Conservation (phyloP, 345 rosid species). For the Aurinia saxatilis region DNA sequence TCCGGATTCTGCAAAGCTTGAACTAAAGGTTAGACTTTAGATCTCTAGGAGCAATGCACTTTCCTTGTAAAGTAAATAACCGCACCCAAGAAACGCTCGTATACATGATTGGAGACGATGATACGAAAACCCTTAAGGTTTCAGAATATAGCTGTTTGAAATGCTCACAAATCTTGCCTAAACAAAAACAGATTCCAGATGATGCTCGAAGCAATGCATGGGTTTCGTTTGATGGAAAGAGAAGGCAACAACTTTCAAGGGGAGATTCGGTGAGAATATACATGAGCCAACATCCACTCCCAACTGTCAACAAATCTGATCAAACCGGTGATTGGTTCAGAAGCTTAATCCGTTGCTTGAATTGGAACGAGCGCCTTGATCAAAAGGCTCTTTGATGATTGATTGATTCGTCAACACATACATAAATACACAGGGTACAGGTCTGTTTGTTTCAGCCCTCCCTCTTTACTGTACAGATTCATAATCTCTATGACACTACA, state of each 20-base stretch:
- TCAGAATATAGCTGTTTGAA: neutral
- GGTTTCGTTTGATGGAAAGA: constrained; percentile 98
- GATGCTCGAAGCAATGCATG: constrained; percentile 97
- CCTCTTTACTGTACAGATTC: constrained; percentile 26
- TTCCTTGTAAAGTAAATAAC: neutral
- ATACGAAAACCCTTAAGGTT: neutral
- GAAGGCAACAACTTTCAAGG: constrained; percentile 94
- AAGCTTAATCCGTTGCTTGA: constrained; percentile 90
- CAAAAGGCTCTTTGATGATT: constrained; percentile 59
- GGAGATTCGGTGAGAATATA: constrained; percentile 83
- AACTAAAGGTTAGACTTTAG: constrained; percentile 59
- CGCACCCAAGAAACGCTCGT: neutral
- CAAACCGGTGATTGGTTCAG: constrained; percentile 98
- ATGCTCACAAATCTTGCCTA: neutral
- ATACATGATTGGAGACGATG: neutral
- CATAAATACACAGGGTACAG: constrained; percentile 8
- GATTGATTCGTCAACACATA: neutral
- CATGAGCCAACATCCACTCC: constrained; percentile 97
- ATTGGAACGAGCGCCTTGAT: constrained; percentile 95
- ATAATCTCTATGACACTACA: neutral
- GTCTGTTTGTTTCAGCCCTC: constrained; percentile 17
- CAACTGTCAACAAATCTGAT: constrained; percentile 87
- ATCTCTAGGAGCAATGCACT: neutral
- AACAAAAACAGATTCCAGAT: constrained; percentile 60
- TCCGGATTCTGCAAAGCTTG: constrained; percentile 95